Evolutionary conservation across 1,139 yeast genomes (phyloP), one percentile per base, ranked within the genome.

Genomic region (Neolecta irregularis): DNA sequence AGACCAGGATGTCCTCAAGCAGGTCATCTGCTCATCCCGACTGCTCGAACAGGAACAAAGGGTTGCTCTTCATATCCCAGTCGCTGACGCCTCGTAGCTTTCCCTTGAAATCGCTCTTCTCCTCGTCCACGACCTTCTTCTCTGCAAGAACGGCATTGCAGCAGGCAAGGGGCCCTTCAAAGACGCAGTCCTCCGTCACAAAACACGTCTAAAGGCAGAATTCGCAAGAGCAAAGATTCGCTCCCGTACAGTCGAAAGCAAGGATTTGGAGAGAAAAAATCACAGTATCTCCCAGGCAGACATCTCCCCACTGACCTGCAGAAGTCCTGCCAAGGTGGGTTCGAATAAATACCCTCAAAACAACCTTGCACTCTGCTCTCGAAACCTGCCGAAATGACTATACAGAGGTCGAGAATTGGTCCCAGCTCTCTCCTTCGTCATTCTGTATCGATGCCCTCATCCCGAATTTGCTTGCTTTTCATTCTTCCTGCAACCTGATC

Each of bases 131-230:
- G 98, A 88, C 57, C 59, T 83, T 40, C 55, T 88, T 5, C 66
- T 88, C 42, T 69, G 91, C 4, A 67, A 72, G 42, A 65, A 71
- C 21, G 93, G 93, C 6, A 78, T 88, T 40, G 91, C 81, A 50
- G 76, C 83, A 64, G 92, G 92, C 5, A 83, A 83, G 48, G 85
- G 78, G 42, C 80, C 88, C 0, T 64, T 81, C 41, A 88, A 88
- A 50, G 92, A 79, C 35, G 78, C 81, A 5, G 64, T 88, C 11
- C 59, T 88, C 37, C 65, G 70, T 41, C 76, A 81, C 52, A 79
- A 76, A 56, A 74, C 93, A 0, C 60, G 96, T 46, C 58, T 88
- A 33, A 72, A 70, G 44, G 88, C 92, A 1, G 96, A 88, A 51
- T 62, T 78, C 43, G 76, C 71, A 33, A 80, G 78, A 51, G 60